These are phyloP conservation scores for Syncephalastrum racemosum DNA, from an alignment of 371 early-diverging fungal species.

Conservation along the genomic window DNA sequence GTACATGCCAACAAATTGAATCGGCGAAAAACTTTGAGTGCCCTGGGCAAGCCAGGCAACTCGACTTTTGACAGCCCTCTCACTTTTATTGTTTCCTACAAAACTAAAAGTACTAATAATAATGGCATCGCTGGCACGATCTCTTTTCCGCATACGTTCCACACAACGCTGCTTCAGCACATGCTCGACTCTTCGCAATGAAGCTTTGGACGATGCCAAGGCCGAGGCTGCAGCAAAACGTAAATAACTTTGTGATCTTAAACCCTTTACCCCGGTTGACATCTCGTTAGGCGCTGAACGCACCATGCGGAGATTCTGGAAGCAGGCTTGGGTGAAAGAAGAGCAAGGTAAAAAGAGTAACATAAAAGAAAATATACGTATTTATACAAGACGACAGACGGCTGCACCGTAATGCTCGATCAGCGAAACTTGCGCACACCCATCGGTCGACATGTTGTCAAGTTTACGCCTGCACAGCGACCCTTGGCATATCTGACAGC, in stretches of 20 bases:
- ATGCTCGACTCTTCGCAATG: too few relatives aligned
- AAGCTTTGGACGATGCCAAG: constrained; percentile 18
- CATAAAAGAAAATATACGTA: not conserved
- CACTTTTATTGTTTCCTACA: too few relatives aligned
- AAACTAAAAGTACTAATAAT: too few relatives aligned
- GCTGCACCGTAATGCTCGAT: constrained; percentile 72
- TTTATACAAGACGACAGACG: constrained; percentile 32
- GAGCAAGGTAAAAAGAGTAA: constrained; percentile 42
- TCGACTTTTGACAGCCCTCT: too few relatives aligned
- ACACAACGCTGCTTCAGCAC: too few relatives aligned
- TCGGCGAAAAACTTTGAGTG: too few relatives aligned
- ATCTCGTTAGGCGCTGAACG: constrained; percentile 49
- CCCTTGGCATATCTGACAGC: constrained; percentile 81
- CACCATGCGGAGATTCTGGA: constrained; percentile 78
- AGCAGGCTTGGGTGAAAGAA: constrained; percentile 61
- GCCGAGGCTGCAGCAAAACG: constrained; percentile 24
- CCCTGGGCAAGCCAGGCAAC: too few relatives aligned
- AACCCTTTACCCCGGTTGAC: not conserved
- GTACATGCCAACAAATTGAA: too few relatives aligned
- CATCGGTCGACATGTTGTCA: constrained; percentile 61
- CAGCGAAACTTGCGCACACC: constrained; percentile 84
- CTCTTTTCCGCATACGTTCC: too few relatives aligned
- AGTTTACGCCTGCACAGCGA: constrained; percentile 56
- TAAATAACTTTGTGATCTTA: constrained; percentile 5
- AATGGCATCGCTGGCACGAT: too few relatives aligned